phyloP scores from a whole-genome alignment of 2,329 filamentous ascomycete genomes.

The Penicillium sp. region DNA sequence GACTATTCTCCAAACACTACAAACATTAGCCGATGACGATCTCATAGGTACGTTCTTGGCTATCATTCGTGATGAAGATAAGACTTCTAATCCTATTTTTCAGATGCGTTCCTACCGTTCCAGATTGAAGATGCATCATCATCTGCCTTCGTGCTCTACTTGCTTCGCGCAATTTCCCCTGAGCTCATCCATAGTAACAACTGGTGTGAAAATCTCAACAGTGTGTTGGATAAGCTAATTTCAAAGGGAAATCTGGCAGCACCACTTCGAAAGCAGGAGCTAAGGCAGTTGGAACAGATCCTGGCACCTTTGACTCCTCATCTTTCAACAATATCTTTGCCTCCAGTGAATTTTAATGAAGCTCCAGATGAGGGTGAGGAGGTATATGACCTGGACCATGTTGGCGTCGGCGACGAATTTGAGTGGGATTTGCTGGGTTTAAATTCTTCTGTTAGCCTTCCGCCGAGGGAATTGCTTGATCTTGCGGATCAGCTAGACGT shows the following conservation, averaged over 20 bases:
- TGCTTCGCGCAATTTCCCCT: slow-evolving; percentile 34
- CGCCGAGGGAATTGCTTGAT: slow-evolving; percentile 24
- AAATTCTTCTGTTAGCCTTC: slow-evolving; percentile 24
- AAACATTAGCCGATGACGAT: slow-evolving; percentile 24
- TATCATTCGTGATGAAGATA: neutral
- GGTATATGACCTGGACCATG: slow-evolving; percentile 15
- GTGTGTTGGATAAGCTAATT: slow-evolving; percentile 41
- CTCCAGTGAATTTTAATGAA: neutral
- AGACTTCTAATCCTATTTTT: neutral
- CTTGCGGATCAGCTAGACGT: slow-evolving; percentile 27
- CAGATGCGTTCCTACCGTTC: slow-evolving; percentile 42
- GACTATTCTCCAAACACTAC: slow-evolving; percentile 26
- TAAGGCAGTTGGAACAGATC: slow-evolving; percentile 40
- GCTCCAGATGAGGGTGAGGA: slow-evolving; percentile 8
- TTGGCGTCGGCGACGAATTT: slow-evolving; percentile 21
- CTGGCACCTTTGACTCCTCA: slow-evolving; percentile 35
- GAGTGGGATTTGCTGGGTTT: slow-evolving; percentile 25
- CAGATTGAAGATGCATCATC: slow-evolving; percentile 46
- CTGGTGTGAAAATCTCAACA: slow-evolving; percentile 38
- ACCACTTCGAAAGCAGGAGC: slow-evolving; percentile 38
- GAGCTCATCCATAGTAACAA: slow-evolving; percentile 34
- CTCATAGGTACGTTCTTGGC: slow-evolving; percentile 14
- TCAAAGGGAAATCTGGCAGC: slow-evolving; percentile 40
- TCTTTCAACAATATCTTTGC: neutral
- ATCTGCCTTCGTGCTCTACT: slow-evolving; percentile 41